Percentiles rank a stretch among this genome's conserved stretches.
Evolutionary conservation across 495 filamentous ascomycete genomes (phyloP).

Genomic region (Talaromyces thailandensis): DNA sequence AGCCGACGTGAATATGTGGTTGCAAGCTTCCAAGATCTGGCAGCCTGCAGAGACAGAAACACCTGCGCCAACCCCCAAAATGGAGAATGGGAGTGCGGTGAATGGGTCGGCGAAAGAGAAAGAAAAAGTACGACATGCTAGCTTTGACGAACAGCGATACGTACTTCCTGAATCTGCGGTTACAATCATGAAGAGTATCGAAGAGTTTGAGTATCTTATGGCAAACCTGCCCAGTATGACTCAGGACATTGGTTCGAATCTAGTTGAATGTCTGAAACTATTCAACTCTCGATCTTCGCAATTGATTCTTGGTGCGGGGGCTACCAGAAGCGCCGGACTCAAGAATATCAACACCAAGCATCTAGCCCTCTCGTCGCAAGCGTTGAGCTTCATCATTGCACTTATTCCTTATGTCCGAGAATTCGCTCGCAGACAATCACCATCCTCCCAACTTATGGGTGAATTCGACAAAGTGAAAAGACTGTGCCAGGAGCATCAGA

Average conservation of each 20-base stretch:
- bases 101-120: constrained; percentile 48
- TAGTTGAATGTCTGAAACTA: constrained; percentile 68
- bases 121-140: constrained; percentile 61
- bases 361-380: constrained; percentile 85
- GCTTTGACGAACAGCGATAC: constrained; percentile 77
- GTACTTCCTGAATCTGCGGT: constrained; percentile 77
- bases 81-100: constrained; percentile 19
- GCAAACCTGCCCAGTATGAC: constrained; percentile 81
- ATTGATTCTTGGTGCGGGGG: constrained; percentile 89
- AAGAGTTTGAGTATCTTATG: constrained; percentile 73
- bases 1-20: constrained; percentile 68
- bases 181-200: constrained; percentile 69
- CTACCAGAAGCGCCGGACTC: constrained; percentile 80
- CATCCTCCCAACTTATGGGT: constrained; percentile 56
- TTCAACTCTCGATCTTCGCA: constrained; percentile 94
- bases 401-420: constrained; percentile 87
- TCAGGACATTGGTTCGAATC: constrained; percentile 63
- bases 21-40: constrained; percentile 63
- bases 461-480: constrained; percentile 93
- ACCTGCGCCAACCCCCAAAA: constrained; percentile 8
- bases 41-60: constrained; percentile 31
- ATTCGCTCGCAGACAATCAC: constrained; percentile 72
- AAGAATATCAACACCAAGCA: constrained; percentile 97
- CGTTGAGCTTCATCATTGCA: constrained; percentile 77
- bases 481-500: constrained; percentile 85